These are phyloP conservation scores for Phanerochaete carnosa DNA, from an alignment of 768 basidiomycete genomes.

Conservation along the genomic window DNA sequence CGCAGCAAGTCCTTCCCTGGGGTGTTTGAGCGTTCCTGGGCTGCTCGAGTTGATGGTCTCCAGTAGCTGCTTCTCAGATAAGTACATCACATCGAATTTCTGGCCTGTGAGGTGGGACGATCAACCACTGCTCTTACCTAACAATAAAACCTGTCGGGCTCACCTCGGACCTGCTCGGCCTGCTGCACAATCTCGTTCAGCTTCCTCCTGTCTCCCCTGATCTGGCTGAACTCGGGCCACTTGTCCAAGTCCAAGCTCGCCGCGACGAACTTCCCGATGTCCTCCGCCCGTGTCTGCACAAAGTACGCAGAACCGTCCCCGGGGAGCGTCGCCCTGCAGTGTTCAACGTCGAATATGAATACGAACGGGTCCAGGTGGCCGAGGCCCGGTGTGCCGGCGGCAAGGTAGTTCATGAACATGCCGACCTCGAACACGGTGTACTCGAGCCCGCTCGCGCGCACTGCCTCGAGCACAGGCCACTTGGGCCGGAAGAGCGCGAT, in stretches of 20 bases:
- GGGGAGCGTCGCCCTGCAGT: background rate
- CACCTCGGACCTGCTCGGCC: background rate
- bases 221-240: slow-evolving; percentile 4
- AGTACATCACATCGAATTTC: background rate
- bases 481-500: background rate
- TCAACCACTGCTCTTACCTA: background rate
- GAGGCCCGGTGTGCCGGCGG: background rate
- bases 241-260: slow-evolving; percentile 3
- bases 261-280: slow-evolving; percentile 1
- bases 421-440: slow-evolving; percentile 5
- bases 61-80: background rate
- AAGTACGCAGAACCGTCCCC: background rate
- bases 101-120: background rate
- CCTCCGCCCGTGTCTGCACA: background rate
- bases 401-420: slow-evolving; percentile 10
- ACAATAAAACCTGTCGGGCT: background rate
- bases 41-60: background rate
- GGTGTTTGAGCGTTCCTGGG: background rate
- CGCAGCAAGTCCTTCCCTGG: too few species aligned
- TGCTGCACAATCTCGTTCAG: background rate
- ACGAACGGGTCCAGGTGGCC: background rate
- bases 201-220: background rate
- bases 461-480: background rate
- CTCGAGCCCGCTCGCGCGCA: slow-evolving; percentile 1
- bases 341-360: slow-evolving; percentile 1